Evolutionary conservation across 495 filamentous ascomycete species (phyloP), one percentile per base, ranked within the genome.

Genomic region (Amorphotheca resinae): DNA sequence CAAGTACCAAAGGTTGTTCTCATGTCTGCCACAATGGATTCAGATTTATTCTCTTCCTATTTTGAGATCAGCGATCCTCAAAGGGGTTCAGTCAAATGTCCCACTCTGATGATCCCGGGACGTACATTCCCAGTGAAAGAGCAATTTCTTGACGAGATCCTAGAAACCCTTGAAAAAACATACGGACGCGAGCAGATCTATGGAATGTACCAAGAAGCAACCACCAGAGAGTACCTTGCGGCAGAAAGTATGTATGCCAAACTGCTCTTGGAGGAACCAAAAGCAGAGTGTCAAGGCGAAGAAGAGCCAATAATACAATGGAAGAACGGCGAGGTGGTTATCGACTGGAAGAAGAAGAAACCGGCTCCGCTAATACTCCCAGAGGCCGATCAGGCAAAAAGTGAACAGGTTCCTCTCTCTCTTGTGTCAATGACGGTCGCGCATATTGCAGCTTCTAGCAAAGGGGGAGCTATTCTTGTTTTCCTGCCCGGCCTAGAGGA

Each of bases 11-110:
- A 93, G 56, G 77, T 93, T 9, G 73, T 89, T 15, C 73, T 94
- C 49, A 96, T 96, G 89, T 93, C 85, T 63, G 89, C 89, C 36
- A 96, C 89, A 12, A 80, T 84, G n/a, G 87, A 94, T 59, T 76
- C 87, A 50, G 79, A 86, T 43, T 74, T 64, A 43, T 72, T 95
- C 22, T 66, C 70, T 23, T 63, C 64, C 0, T 95, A 93, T 58
- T 95, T 94, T 55, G 69, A 72, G 7, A 11, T 34, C 8, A 9
- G 9, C 9, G 11, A 35, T 16, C 12, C 11, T 4, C 14, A 36
- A 34, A n/a, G n/a, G n/a, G n/a, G n/a, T n/a, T n/a, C n/a, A n/a
- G 30, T 17, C 0, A n/a, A 38, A 31, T 77, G 73, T 43, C 74
- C 76, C 11, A 58, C 65, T 25, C 43, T 80, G 25, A 63, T 52